phyloP scores from a whole-genome alignment of 2,329 filamentous ascomycete species.

The Aspergillus viridinutans region DNA sequence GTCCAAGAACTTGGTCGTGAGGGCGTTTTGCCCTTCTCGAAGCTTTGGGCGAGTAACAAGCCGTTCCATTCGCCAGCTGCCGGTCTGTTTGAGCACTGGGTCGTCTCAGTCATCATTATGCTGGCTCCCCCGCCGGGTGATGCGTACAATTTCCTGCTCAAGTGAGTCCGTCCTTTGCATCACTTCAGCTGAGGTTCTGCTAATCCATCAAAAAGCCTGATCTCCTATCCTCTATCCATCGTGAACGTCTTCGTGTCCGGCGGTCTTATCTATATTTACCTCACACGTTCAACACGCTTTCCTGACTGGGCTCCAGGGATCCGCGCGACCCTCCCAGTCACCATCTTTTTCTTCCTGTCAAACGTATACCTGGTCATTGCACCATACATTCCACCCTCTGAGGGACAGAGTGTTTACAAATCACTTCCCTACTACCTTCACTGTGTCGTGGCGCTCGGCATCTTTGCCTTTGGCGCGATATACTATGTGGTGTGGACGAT shows the following conservation, averaged over 20 bases:
- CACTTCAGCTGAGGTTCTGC: neutral
- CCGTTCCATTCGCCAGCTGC: conserved; percentile 64
- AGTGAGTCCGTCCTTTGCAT: conserved; percentile 27
- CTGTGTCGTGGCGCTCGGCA: conserved; percentile 49
- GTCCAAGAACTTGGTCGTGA: conserved; percentile 63
- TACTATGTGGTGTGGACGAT: conserved; percentile 52
- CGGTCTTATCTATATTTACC: conserved; percentile 48
- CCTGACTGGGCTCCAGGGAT: conserved; percentile 49
- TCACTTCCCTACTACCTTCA: conserved; percentile 52
- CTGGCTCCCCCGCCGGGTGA: conserved; percentile 63
- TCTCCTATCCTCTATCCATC: conserved; percentile 41
- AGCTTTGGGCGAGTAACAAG: conserved; percentile 65
- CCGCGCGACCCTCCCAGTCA: conserved; percentile 48
- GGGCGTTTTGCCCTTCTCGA: conserved; percentile 61
- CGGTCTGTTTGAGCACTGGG: conserved; percentile 58
- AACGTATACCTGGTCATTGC: conserved; percentile 52
- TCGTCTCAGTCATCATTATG: conserved; percentile 62
- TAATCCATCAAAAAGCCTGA: conserved; percentile 23
- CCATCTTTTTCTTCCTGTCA: conserved; percentile 50
- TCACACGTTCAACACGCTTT: conserved; percentile 30
- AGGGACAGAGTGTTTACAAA: conserved; percentile 49
- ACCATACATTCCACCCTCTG: conserved; percentile 49
- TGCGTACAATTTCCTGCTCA: conserved; percentile 60
- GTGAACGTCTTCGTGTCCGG: conserved; percentile 50
- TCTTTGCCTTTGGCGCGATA: conserved; percentile 48